These are phyloP conservation scores for Acer yangbiense DNA, from an alignment of 345 rosid species.

Conservation along the genomic window DNA sequence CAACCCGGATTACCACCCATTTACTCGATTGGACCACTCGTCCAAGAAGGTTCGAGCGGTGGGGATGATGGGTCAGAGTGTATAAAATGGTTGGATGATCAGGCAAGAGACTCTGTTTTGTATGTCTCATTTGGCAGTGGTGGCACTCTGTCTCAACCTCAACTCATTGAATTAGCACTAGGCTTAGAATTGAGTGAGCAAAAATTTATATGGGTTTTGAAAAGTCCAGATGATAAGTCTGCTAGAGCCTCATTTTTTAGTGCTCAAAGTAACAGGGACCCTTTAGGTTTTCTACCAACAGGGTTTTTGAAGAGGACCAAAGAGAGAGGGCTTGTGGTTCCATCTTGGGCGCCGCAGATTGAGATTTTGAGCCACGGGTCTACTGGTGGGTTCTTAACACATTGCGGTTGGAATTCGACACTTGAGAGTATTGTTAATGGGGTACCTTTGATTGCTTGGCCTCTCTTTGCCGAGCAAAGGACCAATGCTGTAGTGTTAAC, in stretches of 20 bases:
- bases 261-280: neutral
- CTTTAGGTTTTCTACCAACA: constrained; percentile 25
- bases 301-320: constrained; percentile 32
- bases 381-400: constrained; percentile 31
- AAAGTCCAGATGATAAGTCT: constrained; percentile 13
- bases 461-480: constrained; percentile 28
- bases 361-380: constrained; percentile 32
- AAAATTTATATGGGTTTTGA: constrained; percentile 30
- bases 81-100: constrained; percentile 32
- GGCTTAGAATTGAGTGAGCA: constrained; percentile 35
- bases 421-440: constrained; percentile 31
- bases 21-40: constrained; percentile 47
- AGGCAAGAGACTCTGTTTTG: constrained; percentile 33
- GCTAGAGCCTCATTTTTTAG: constrained; percentile 13
- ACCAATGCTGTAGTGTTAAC: constrained; percentile 25
- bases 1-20: constrained; percentile 33
- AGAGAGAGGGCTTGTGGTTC: constrained; percentile 27
- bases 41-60: neutral
- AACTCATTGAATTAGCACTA: constrained; percentile 25
- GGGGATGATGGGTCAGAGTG: constrained; percentile 20
- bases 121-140: constrained; percentile 39
- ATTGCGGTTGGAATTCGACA: constrained; percentile 38
- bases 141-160: constrained; percentile 28
- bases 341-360: constrained; percentile 35
- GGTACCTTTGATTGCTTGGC: constrained; percentile 38